Percentiles rank a stretch among this genome's conserved stretches.
Conservation (phyloP, 1,284 basidiomycete genomes). For the Trametes pubescens region DNA sequence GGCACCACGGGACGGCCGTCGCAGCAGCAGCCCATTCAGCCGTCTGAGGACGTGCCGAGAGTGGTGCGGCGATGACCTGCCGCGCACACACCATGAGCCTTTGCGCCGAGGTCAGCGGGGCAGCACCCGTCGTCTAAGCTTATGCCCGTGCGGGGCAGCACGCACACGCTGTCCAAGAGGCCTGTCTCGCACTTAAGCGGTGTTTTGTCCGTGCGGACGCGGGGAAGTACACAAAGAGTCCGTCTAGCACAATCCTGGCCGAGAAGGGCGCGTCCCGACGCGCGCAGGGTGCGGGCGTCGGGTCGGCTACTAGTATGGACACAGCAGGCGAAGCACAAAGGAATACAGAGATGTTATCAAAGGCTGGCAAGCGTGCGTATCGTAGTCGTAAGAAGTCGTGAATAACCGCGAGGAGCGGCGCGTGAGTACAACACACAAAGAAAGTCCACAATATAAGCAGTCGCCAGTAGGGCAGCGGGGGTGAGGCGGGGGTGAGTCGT, state of each 20-base stretch:
- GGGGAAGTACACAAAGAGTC: slow-evolving; percentile 8
- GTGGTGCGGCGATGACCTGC: background rate
- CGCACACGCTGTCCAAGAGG: slow-evolving; percentile 2
- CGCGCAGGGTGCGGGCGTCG: background rate
- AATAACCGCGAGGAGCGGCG: slow-evolving; percentile 5
- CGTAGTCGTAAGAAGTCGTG: slow-evolving; percentile 24
- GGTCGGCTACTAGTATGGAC: slow-evolving; percentile 4
- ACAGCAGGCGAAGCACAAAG: slow-evolving; percentile 17
- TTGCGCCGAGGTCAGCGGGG: background rate
- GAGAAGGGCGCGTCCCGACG: slow-evolving; percentile 1
- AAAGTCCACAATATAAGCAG: background rate
- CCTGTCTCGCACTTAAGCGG: slow-evolving; percentile 15
- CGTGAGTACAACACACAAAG: slow-evolving; percentile 16
- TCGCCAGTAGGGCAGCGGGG: background rate
- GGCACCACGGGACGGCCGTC: background rate
- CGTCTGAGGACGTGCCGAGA: background rate
- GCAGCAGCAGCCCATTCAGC: slow-evolving; percentile 2
- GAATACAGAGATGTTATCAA: slow-evolving; percentile 12
- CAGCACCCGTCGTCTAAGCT: background rate
- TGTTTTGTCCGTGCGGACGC: slow-evolving; percentile 1
- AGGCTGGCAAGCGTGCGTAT: background rate
- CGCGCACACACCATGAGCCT: slow-evolving; percentile 2
- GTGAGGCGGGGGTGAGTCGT: too few relatives aligned
- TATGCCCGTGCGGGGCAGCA: background rate
- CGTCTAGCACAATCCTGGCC: slow-evolving; percentile 10